Conservation (phyloP, 2,329 filamentous ascomycete species). For the Sclerotinia spermophila region DNA sequence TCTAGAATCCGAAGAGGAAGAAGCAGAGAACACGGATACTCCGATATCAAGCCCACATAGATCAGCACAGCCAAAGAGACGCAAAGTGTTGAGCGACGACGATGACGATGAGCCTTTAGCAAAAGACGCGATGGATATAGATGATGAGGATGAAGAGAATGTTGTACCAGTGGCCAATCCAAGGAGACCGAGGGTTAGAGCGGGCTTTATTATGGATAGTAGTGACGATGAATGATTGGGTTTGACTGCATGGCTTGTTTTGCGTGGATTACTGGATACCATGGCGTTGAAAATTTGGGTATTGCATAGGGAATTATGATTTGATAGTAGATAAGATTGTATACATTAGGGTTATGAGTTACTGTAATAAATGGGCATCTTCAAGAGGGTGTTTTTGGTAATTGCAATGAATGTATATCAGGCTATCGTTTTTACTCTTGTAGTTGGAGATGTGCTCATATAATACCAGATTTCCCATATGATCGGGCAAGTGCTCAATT, state of each 20-base stretch:
- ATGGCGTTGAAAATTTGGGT: slow-evolving; percentile 3
- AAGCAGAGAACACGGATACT: slow-evolving; percentile 39
- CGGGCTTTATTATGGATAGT: slow-evolving; percentile 57
- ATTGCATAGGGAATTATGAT: neutral
- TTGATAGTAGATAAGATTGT: neutral
- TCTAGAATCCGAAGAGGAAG: slow-evolving; percentile 33
- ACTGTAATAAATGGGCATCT: neutral
- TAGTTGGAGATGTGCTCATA: neutral
- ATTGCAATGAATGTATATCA: neutral
- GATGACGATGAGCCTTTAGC: slow-evolving; percentile 26
- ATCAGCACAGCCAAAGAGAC: slow-evolving; percentile 40
- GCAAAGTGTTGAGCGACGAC: slow-evolving; percentile 37
- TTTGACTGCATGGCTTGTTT: neutral
- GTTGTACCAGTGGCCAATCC: slow-evolving; percentile 39
- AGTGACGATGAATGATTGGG: slow-evolving; percentile 45
- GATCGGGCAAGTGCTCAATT: neutral
- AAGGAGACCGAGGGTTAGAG: slow-evolving; percentile 40
- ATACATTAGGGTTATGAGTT: neutral
- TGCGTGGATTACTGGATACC: slow-evolving; percentile 12
- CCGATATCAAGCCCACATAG: slow-evolving; percentile 41
- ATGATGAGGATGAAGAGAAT: slow-evolving; percentile 43
- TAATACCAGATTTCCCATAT: neutral
- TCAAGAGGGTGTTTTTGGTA: neutral
- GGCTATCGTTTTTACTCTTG: neutral
- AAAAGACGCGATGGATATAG: slow-evolving; percentile 24